Evolutionary conservation across 129 eudicot species (phyloP), one percentile per base, ranked within the genome.

Genomic region (Saposhnikovia divaricata): DNA sequence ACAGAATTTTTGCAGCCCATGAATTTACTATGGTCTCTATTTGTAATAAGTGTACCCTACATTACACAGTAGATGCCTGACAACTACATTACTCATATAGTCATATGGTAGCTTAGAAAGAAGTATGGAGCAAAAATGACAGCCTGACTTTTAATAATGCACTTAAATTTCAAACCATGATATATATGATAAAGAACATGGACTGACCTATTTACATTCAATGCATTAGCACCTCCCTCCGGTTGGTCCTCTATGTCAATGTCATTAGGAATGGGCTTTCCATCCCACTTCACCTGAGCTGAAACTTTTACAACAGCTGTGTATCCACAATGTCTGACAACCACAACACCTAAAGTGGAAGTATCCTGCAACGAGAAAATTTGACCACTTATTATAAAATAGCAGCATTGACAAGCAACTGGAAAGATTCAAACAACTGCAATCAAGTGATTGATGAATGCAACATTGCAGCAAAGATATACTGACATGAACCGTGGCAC

Each of bases 171-270:
- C 34, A 31, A 31, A 34, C 1, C 37, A 34, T 34, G 37, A 34
- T 2, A 34, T 34, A 34, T 57, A 55, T 15, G 66, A 57, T 61
- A 43, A n/a, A 74, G 77, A 45, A 45, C 51, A 18, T 46, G 69
- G 69, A 61, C 95, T 86, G 68, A 93, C 98, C 98, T 95, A 75
- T 95, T 95, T 13, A 92, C 92, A 82, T 95, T 95, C 85, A 95
- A 83, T 85, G 98, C 96, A 87, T 89, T 90, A 34, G 98, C 97
- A 77, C 98, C 98, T 47, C 98, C 98, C 68, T 95, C 97, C 55
- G 97, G 92, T 77, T 95, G 96, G 81, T 92, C 98, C 79, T 89
- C 97, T 46, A 95, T 90, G 37, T 90, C 94, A 84, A 95, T 84
- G 72, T 92, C 97, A 72, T 90, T 85, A 31, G 96, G 91, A 46